These are phyloP conservation scores for Solanum arcanum DNA, from an alignment of 257 asterid species.

Conservation along the genomic window DNA sequence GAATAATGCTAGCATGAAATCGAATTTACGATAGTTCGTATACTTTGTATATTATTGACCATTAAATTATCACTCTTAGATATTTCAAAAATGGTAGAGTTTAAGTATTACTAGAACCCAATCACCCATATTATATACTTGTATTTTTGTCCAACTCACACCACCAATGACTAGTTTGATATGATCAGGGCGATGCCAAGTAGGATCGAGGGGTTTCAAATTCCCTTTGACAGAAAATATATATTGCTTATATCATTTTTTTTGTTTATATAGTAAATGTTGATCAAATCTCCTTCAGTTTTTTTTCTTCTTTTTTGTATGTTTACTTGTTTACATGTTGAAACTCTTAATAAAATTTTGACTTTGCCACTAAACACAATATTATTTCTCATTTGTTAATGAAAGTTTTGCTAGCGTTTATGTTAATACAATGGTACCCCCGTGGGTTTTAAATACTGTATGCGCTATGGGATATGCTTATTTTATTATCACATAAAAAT, in stretches of 20 bases:
- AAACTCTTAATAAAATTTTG: no score
- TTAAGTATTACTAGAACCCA: background rate
- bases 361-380: background rate
- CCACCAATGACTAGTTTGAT: background rate
- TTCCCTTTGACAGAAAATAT: background rate
- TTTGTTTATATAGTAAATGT: no score
- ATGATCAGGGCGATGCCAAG: accelerated
- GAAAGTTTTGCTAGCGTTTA: background rate
- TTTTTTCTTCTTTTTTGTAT: no score
- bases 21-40: background rate
- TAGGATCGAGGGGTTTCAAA: background rate
- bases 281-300: no score
- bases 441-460: no score
- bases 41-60: background rate
- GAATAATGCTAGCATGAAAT: background rate
- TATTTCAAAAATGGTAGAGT: background rate
- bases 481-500: no score
- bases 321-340: background rate
- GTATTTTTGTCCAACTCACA: background rate
- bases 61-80: background rate
- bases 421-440: background rate
- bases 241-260: background rate
- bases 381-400: background rate
- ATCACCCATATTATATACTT: background rate
- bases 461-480: background rate